Base-by-base conservation (phyloP, 2,329 filamentous ascomycete genomes). In the Aspergillus pseudoterreus region DNA sequence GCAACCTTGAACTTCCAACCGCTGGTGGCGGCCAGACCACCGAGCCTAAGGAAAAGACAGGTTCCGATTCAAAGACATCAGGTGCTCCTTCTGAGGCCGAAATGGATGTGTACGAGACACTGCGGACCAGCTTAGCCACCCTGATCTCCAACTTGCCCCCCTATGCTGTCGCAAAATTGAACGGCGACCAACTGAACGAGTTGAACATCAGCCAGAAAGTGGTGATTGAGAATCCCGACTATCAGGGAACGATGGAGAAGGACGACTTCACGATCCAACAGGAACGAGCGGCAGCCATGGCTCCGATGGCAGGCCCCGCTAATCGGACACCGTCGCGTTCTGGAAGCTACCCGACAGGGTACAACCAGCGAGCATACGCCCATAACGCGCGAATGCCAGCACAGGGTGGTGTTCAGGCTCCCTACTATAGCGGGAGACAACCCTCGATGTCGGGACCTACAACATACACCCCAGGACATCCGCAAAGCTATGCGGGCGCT, bases 131-230 rank as follows among this genome's bases (percentile, higher is more conserved):
- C 64, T 75, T 96, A 17, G 77, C 83, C 0, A 75, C 91, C 27
- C 83, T 95, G 56, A 81, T 95, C 54, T 80, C 86, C 57, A 83
- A 81, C 36, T 74, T 96, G 10, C 91, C 91, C 1, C 91, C 91
- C 1, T 94, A 90, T 65, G 88, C 88, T 1, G 87, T 96, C 21
- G 86, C 91, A 5, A 92, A 94, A 63, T 76, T 96, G 55, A 86
- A 95, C 62, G 90, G 90, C 9, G 87, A 95, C 65, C 88, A 91
- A 67, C 74, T 95, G n/a, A 86, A 86, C 27, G 88, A 91, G 52
- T 76, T 96, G 44, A 86, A 89, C 56, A 87, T 95, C 65, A 92
- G 86, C 72, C 89, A 84, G 43, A 90, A 84, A 65, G 81, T 96
- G 17, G 74, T 90, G 53, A 77, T 95, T 43, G 83, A 88, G 54